A percentile compares a stretch with the other conserved stretches of the same genome.
These are phyloP conservation scores for Cucurbita pepo DNA, from an alignment of 306 rosid genomes.

Conservation along the genomic window DNA sequence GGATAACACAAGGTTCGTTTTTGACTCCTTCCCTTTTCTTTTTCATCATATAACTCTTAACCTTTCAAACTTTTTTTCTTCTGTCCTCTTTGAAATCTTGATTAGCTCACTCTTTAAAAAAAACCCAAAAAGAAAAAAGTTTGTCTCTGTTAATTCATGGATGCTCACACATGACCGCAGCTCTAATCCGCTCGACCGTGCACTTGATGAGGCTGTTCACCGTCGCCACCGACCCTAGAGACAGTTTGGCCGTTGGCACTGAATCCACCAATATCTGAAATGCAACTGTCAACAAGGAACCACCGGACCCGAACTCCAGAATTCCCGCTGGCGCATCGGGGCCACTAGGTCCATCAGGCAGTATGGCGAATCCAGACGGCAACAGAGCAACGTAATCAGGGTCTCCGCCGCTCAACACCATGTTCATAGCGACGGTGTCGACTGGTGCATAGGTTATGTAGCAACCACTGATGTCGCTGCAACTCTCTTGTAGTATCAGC, in stretches of 20 bases:
- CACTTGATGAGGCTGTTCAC: constrained; percentile 1
- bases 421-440: constrained; percentile 6
- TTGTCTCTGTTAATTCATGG: not conserved
- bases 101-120: too few relatives aligned
- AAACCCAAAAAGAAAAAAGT: too few relatives aligned
- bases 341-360: constrained; percentile 13
- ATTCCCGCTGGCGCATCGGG: not conserved
- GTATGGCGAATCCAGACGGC: constrained; percentile 47
- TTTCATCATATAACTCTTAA: too few relatives aligned
- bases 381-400: constrained; percentile 22
- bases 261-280: constrained; percentile 1
- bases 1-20: constrained; percentile 1
- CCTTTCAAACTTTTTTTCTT: too few relatives aligned
- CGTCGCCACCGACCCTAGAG: not conserved
- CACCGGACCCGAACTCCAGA: constrained; percentile 1
- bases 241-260: not conserved
- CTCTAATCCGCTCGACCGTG: constrained; percentile 2
- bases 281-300: not conserved
- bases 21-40: not conserved
- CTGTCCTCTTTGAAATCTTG: too few relatives aligned
- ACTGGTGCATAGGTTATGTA: constrained; percentile 45
- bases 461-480: constrained; percentile 20
- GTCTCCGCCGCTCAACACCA: constrained; percentile 20
- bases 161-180: not conserved
- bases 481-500: constrained; percentile 29